These are phyloP conservation scores for Pseudognaphalium luteoalbum DNA, from an alignment of 129 eudicot species.

Conservation along the genomic window DNA sequence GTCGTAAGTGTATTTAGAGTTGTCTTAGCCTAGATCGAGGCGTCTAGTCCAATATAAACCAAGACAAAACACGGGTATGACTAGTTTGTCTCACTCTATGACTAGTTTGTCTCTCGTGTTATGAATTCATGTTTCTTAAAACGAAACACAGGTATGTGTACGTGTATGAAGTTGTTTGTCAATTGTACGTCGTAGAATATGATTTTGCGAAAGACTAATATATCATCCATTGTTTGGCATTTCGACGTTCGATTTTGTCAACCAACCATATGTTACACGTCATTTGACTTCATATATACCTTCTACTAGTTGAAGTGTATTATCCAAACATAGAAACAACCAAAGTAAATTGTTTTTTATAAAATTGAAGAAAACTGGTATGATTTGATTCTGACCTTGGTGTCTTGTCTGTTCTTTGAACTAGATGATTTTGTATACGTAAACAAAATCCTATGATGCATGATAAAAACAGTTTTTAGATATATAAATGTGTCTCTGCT, in stretches of 20 bases:
- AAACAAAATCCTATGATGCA: constrained; percentile 22
- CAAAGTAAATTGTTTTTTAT: not conserved
- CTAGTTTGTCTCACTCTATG: too few relatives aligned
- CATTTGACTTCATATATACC: not conserved
- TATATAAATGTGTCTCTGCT: constrained; percentile 32
- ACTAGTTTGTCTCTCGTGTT: too few relatives aligned
- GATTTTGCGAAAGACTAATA: not conserved
- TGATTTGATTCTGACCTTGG: constrained; percentile 43
- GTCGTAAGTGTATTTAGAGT: not conserved
- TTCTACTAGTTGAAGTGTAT: not conserved
- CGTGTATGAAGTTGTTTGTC: not conserved
- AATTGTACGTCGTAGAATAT: not conserved
- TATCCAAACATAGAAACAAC: not conserved
- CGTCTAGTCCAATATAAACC: too few relatives aligned
- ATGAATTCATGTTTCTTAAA: not conserved
- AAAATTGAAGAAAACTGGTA: constrained; percentile 19
- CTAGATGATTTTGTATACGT: constrained; percentile 31
- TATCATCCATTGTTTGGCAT: too few relatives aligned
- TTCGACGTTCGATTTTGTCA: not conserved
- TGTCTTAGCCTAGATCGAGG: not conserved
- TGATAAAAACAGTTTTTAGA: constrained; percentile 28
- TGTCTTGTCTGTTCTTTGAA: constrained; percentile 49
- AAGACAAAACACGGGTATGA: too few relatives aligned
- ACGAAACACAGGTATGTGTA: not conserved
- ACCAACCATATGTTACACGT: not conserved